Evolutionary conservation across 1,139 yeast species (phyloP).

Genomic region (Yamadazyma sp.): DNA sequence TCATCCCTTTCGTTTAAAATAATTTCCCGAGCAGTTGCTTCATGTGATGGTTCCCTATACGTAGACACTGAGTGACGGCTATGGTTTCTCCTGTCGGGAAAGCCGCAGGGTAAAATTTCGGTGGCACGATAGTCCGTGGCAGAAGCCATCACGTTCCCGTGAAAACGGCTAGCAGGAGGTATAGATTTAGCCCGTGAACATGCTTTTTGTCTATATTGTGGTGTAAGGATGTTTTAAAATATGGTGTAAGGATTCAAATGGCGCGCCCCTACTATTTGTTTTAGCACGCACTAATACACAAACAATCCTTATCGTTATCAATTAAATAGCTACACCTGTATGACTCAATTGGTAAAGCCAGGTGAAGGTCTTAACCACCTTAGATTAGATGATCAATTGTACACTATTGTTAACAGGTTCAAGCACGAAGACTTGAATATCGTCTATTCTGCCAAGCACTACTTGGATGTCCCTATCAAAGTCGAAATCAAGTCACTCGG

Average conservation of each 20-base stretch:
- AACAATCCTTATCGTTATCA: conserved; percentile 1
- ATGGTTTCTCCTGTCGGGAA: too few species aligned
- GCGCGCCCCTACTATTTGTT: neutral
- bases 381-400: conserved; percentile 29
- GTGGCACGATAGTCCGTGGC: too few species aligned
- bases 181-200: too few species aligned
- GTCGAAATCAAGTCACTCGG: conserved; percentile 31
- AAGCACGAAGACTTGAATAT: conserved; percentile 26
- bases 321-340: neutral
- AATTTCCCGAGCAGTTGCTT: neutral
- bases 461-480: conserved; percentile 33
- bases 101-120: too few species aligned
- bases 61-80: too few species aligned
- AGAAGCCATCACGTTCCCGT: too few species aligned
- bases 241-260: too few species aligned
- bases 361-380: conserved; percentile 34
- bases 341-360: conserved; percentile 23
- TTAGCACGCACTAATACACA: neutral
- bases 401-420: conserved; percentile 24
- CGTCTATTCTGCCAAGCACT: conserved; percentile 23
- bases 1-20: neutral
- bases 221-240: too few species aligned
- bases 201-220: too few species aligned
- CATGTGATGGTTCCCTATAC: too few species aligned
- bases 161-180: too few species aligned